Conservation (phyloP, 345 rosid species). For the Heritiera fomes region DNA sequence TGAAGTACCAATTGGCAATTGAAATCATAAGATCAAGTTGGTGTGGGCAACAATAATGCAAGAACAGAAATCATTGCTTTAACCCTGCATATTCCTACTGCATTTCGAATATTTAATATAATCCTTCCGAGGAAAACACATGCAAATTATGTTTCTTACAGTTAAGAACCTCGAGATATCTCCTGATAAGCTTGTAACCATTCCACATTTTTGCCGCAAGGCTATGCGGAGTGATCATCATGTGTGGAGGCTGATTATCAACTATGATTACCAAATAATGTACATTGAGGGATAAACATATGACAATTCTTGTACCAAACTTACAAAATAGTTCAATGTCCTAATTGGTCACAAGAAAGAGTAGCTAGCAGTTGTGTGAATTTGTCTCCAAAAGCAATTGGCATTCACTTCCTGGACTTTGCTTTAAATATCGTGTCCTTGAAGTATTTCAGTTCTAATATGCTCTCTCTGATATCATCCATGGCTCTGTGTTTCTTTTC, state of each 20-base stretch:
- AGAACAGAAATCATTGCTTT: background rate
- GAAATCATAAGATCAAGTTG: too few species aligned
- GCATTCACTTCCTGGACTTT: slow-evolving; percentile 38
- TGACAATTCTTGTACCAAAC: background rate
- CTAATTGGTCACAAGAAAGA: background rate
- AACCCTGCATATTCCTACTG: too few species aligned
- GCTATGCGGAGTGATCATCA: background rate
- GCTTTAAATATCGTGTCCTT: slow-evolving; percentile 67
- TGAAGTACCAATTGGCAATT: too few species aligned
- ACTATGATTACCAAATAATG: too few species aligned
- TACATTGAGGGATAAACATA: background rate
- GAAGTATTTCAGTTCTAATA: slow-evolving; percentile 70
- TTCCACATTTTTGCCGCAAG: background rate
- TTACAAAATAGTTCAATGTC: background rate
- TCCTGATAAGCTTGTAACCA: background rate
- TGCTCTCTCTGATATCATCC: slow-evolving; percentile 92
- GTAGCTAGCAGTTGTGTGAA: background rate
- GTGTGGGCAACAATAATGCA: too few species aligned
- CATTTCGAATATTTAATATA: too few species aligned
- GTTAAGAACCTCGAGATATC: background rate
- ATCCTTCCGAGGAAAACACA: too few species aligned
- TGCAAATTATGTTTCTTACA: background rate
- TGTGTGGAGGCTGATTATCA: background rate
- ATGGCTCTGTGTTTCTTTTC: slow-evolving; percentile 65
- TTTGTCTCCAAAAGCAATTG: slow-evolving; percentile 10